Evolutionary conservation across 305 asterid species (phyloP).

Genomic region (Rubia peregrina): DNA sequence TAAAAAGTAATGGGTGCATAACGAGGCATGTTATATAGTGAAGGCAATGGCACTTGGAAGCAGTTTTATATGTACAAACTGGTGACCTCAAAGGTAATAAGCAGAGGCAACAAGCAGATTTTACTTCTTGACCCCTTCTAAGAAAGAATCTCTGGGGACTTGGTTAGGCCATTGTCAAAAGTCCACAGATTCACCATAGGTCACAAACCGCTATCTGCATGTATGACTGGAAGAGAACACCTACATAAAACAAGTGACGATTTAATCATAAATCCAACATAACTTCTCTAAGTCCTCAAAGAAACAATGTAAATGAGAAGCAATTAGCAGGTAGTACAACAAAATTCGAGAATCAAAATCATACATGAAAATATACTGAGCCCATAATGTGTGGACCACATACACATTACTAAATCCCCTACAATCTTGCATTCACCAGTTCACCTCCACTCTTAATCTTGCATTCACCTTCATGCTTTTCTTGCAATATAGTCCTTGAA

Average conservation of each 20-base stretch:
- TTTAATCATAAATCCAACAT: background rate
- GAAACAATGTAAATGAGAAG: background rate
- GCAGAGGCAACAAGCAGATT: slow-evolving; percentile 7
- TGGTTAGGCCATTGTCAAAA: background rate
- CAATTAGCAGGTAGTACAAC: background rate
- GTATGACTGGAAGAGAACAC: background rate
- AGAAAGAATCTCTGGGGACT: slow-evolving; percentile 8
- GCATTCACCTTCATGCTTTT: background rate
- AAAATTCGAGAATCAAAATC: background rate
- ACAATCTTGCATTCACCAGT: background rate
- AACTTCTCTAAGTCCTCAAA: background rate
- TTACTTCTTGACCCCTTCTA: background rate
- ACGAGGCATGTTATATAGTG: slow-evolving; percentile 3
- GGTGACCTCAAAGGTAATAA: slow-evolving; percentile 9
- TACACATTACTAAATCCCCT: background rate
- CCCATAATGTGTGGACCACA: background rate
- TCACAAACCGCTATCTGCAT: slow-evolving; percentile 8
- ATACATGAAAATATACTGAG: background rate
- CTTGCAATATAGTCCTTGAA: background rate
- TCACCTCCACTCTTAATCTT: background rate
- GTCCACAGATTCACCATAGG: slow-evolving; percentile 9
- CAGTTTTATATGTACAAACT: background rate
- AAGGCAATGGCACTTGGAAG: background rate
- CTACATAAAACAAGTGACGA: slow-evolving; percentile 7
- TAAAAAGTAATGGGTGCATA: background rate